These are phyloP conservation scores for peach (Prunus persica) DNA, from an alignment of 306 rosid genomes.

Conservation along the genomic window Prunus_persica_NCBIv2 NC_034009.1:35834501-35835000, in stretches of 20 bases:
- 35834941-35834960: slow-evolving; percentile 51
- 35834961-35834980: slow-evolving; percentile 44
- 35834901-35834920: slow-evolving; percentile 6
- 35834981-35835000: slow-evolving; percentile 39
- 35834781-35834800: slow-evolving; percentile 54
- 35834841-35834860: neutral
- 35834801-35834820: slow-evolving; percentile 39
- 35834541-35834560: too few relatives aligned
- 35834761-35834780: slow-evolving; percentile 48
- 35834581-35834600: slow-evolving; percentile 38
- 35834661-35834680: slow-evolving; percentile 37
- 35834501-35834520: neutral
- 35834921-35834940: slow-evolving; percentile 60
- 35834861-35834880: neutral
- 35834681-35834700: slow-evolving; percentile 56
- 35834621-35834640: slow-evolving; percentile 35
- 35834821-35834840: slow-evolving; percentile 18
- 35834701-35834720: slow-evolving; percentile 44
- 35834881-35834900: neutral
- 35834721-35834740: slow-evolving; percentile 49
- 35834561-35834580: neutral
- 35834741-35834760: slow-evolving; percentile 51
- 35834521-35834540: too few relatives aligned
- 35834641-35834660: slow-evolving; percentile 26
- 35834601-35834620: slow-evolving; percentile 40